These are phyloP conservation scores for Penicillium sp. DNA, from an alignment of 2,329 filamentous ascomycete genomes.

Conservation along the genomic window DNA sequence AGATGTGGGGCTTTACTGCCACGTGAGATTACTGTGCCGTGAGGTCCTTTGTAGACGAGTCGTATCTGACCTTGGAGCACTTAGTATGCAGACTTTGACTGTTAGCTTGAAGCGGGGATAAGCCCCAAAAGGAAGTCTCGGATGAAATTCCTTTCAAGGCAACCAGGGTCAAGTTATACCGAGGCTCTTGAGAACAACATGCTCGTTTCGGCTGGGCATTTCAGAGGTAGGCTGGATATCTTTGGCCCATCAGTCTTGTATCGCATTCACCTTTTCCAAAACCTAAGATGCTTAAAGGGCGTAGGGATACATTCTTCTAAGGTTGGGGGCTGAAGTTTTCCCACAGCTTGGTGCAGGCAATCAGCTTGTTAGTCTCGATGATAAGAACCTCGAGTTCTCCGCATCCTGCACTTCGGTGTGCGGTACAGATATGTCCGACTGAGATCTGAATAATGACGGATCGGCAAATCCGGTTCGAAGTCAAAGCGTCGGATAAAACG, in stretches of 20 bases:
- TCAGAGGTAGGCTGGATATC: background rate
- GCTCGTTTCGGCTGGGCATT: background rate
- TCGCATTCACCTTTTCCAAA: background rate
- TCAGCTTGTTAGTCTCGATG: background rate
- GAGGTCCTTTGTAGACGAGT: background rate
- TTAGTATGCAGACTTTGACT: background rate
- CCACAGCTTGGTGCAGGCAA: background rate
- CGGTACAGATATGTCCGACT: background rate
- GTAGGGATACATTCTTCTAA: no score
- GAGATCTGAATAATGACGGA: background rate
- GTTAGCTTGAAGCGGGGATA: background rate
- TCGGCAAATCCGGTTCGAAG: background rate
- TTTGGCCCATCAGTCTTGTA: background rate
- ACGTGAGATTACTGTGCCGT: background rate
- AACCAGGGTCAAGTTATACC: background rate
- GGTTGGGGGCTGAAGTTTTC: background rate
- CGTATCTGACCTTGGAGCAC: background rate
- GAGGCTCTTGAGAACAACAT: background rate
- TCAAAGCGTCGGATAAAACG: background rate
- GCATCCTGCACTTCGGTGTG: background rate
- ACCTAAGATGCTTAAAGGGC: no score
- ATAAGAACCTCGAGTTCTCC: background rate
- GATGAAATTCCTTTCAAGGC: background rate
- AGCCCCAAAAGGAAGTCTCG: background rate
- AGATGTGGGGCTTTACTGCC: background rate